Base-by-base conservation (phyloP, 805 yeast genomes). In the Hanseniaspora valbyensis region DNA sequence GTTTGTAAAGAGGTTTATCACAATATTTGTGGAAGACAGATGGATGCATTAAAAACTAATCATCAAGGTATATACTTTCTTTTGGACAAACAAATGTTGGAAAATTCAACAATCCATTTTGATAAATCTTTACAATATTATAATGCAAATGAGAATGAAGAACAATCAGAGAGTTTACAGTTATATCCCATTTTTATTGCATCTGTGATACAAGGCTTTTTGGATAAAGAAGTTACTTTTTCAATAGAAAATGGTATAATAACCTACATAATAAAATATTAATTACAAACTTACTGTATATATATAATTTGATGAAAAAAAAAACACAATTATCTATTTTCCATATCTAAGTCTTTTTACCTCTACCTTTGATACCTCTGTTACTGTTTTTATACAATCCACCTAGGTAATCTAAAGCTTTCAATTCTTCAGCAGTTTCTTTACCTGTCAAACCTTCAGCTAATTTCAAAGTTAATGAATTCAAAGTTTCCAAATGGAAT, bases 1-100 rank as follows among this genome's bases (percentile, higher is more conserved):
- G 76, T 92, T 4, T 89, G 97, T 62, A 75, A 95, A 42, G 96
- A 89, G 57, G 82, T 89, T 26, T 92, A 97, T 97, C 79, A 76
- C 57, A 67, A 74, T 49, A 61, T 90, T 26, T 87, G 78, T 66
- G 77, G 80, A 34, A 90, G 88, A 65, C 96, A 84, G 62, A 85
- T 92, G 71, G 96, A 89, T 62, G 88, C 87, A 57, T 71, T 92
- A 53, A 76, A 95, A 54, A 92, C 98, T 1, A 92, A 92, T 61
- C 96, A 92, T 63, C 68, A 94, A 34, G 84, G 73, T 22, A 59
- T 68, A 2, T 67, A 66, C 52, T 65, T 63, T 53, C 50, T 65
- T 9, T 58, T 61, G 36, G 69, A 65, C 42, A 58, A 58, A 39
- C 59, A 62, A 22, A 5, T 37, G 14, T 28, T 63, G 24, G 61